Percentiles rank a stretch among this genome's conserved stretches.
phyloP scores from a whole-genome alignment of 768 basidiomycete genomes.

The Butyriboletus loyo region DNA sequence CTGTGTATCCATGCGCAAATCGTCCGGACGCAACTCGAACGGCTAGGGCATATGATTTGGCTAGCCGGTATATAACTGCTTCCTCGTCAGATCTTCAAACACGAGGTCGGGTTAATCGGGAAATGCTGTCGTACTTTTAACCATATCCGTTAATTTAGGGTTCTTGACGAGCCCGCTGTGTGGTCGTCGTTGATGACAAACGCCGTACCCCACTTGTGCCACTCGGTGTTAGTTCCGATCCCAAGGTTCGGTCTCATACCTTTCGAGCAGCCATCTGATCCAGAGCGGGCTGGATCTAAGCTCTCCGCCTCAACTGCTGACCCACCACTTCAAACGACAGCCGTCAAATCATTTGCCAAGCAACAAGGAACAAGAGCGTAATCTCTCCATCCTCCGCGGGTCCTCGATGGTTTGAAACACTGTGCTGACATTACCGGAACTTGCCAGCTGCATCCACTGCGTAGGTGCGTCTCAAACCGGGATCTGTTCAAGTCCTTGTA shows the following conservation, averaged over 20 bases:
- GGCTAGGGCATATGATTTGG: slow-evolving; percentile 13
- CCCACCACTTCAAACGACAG: neutral
- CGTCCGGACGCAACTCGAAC: slow-evolving; percentile 11
- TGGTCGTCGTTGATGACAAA: slow-evolving; percentile 20
- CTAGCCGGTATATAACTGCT: slow-evolving; percentile 7
- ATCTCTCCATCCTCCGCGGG: slow-evolving; percentile 24
- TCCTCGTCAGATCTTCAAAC: slow-evolving; percentile 23
- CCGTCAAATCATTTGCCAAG: slow-evolving; percentile 4
- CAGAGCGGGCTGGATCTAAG: slow-evolving; percentile 16
- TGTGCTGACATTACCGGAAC: slow-evolving; percentile 12
- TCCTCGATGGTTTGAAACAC: slow-evolving; percentile 22
- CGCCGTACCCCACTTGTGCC: slow-evolving; percentile 18
- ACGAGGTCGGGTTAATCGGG: slow-evolving; percentile 26
- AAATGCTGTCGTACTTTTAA: slow-evolving; percentile 20
- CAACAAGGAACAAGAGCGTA: slow-evolving; percentile 4
- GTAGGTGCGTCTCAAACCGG: neutral
- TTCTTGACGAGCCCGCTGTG: slow-evolving; percentile 15
- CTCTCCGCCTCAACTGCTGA: slow-evolving; percentile 5
- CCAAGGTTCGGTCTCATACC: slow-evolving; percentile 14
- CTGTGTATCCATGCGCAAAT: slow-evolving; percentile 16
- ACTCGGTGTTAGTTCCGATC: slow-evolving; percentile 8
- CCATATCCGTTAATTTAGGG: slow-evolving; percentile 33
- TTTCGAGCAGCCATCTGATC: slow-evolving; percentile 16
- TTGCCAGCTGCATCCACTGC: no score
- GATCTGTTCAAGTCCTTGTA: neutral